phyloP scores from a whole-genome alignment of 768 basidiomycete species.

The Lanmaoa rubissima region DNA sequence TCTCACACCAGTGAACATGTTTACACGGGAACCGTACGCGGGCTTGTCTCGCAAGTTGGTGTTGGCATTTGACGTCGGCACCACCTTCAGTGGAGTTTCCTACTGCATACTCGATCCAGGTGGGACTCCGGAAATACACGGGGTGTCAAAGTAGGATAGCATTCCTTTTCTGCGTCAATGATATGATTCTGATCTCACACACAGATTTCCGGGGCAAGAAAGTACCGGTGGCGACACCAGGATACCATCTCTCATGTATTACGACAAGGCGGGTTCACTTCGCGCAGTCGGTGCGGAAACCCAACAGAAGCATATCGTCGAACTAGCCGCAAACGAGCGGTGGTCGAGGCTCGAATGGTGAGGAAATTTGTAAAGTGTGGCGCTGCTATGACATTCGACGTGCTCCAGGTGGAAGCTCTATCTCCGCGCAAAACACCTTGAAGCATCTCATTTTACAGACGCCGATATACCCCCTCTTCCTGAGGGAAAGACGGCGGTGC shows the following conservation, averaged over 20 bases:
- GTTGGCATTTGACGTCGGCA: slow-evolving; percentile 32
- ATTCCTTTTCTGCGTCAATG: neutral
- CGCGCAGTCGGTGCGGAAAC: slow-evolving; percentile 44
- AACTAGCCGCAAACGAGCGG: slow-evolving; percentile 35
- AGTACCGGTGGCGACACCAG: slow-evolving; percentile 37
- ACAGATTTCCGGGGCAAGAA: slow-evolving; percentile 37
- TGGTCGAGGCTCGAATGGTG: slow-evolving; percentile 46
- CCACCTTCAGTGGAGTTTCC: slow-evolving; percentile 37
- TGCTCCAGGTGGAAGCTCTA: slow-evolving; percentile 34
- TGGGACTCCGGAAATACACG: slow-evolving; percentile 21
- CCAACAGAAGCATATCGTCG: slow-evolving; percentile 30
- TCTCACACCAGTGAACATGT: slow-evolving; percentile 12
- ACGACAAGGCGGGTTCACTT: slow-evolving; percentile 37
- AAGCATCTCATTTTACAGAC: slow-evolving; percentile 23
- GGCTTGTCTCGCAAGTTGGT: slow-evolving; percentile 35
- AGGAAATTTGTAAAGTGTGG: neutral
- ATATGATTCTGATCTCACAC: neutral
- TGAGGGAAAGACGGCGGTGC: slow-evolving; percentile 7
- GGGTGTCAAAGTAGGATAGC: slow-evolving; percentile 19
- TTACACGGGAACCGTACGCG: slow-evolving; percentile 31
- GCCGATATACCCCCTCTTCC: slow-evolving; percentile 15
- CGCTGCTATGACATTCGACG: neutral
- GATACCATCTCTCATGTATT: slow-evolving; percentile 45
- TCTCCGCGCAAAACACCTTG: slow-evolving; percentile 31
- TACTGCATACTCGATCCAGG: slow-evolving; percentile 41